These are phyloP conservation scores for Maudiozyma barnettii DNA, from an alignment of 805 yeast species.

Conservation along the genomic window DNA sequence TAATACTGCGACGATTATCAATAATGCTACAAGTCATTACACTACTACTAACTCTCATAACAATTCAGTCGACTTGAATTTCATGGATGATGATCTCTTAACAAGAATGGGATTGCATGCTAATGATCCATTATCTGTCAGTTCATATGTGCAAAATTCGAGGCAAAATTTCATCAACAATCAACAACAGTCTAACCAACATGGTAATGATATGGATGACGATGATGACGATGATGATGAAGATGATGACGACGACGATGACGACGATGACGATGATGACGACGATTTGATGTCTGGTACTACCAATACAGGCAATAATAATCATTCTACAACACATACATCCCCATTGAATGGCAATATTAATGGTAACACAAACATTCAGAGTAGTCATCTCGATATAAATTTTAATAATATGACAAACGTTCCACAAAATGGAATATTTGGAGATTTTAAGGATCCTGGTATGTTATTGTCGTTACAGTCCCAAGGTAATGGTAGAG, in stretches of 20 bases:
- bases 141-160: neutral
- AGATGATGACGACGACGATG: slow-evolving; percentile 21
- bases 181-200: neutral
- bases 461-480: neutral
- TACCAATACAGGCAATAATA: neutral
- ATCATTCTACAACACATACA: neutral
- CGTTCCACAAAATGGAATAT: neutral
- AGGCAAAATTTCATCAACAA: neutral
- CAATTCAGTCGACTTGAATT: slow-evolving; percentile 5
- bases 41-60: slow-evolving; percentile 10
- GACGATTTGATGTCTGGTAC: slow-evolving; percentile 14
- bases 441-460: neutral
- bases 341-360: slow-evolving; percentile 1
- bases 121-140: slow-evolving; percentile 9
- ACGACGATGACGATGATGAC: slow-evolving; percentile 25
- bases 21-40: slow-evolving; percentile 9
- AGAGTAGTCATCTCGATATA: neutral
- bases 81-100: slow-evolving; percentile 10
- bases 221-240: slow-evolving; percentile 19
- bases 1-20: slow-evolving; percentile 29
- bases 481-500: neutral
- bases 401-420: neutral
- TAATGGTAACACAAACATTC: neutral
- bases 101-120: slow-evolving; percentile 7
- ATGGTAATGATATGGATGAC: slow-evolving; percentile 8